These are phyloP conservation scores for Penicillium desertorum DNA, from an alignment of 495 filamentous ascomycete genomes.

Conservation along the genomic window DNA sequence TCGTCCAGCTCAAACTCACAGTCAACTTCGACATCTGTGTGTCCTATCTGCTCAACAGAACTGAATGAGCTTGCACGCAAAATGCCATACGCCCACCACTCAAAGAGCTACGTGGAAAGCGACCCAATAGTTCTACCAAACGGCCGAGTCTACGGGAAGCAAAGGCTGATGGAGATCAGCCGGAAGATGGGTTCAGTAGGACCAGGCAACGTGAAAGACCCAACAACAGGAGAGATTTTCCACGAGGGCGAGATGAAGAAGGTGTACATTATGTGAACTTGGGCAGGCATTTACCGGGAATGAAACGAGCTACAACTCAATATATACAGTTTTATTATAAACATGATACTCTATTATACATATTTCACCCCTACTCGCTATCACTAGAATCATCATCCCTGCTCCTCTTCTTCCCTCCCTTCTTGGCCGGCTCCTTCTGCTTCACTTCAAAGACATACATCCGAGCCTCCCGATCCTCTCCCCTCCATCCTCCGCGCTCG, in stretches of 20 bases:
- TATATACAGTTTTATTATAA: not conserved
- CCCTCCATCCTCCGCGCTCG: conserved; percentile 67
- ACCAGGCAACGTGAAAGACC: conserved; percentile 72
- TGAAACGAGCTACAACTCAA: not conserved
- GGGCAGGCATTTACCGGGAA: not conserved
- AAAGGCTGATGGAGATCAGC: conserved; percentile 71
- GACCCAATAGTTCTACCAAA: conserved; percentile 88
- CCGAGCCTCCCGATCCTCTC: conserved; percentile 71
- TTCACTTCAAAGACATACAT: conserved; percentile 76
- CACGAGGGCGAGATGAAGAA: conserved; percentile 66
- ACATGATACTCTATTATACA: not conserved
- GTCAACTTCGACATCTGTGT: conserved; percentile 65
- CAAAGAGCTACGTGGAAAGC: conserved; percentile 84
- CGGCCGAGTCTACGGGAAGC: conserved; percentile 77
- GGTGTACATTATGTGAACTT: conserved; percentile 76
- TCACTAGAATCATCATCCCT: conserved; percentile 48
- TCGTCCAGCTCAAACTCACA: conserved; percentile 58
- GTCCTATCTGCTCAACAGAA: conserved; percentile 93
- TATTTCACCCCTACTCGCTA: conserved; percentile 25
- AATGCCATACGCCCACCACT: conserved; percentile 92
- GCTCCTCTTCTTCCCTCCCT: conserved; percentile 42
- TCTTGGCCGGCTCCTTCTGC: conserved; percentile 44
- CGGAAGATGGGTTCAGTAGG: conserved; percentile 56
- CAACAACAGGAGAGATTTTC: conserved; percentile 71
- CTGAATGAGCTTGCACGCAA: conserved; percentile 85